Evolutionary conservation across 164 flowering plant species (phyloP), one percentile per base, ranked within the genome.

Genomic region (Malania oleifera): DNA sequence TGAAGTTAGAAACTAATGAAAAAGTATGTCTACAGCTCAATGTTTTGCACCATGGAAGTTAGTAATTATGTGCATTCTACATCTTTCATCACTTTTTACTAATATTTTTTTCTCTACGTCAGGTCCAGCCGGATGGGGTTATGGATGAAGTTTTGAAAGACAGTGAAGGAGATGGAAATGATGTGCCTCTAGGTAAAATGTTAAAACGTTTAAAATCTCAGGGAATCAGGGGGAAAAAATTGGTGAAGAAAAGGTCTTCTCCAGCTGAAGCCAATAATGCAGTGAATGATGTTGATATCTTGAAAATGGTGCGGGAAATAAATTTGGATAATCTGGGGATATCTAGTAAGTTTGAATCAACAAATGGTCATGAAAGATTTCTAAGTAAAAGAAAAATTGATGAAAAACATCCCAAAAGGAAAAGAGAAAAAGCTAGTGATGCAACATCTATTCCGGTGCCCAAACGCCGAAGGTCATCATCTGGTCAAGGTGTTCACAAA

Each of bases 291-390:
- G 65, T 77, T 74, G 98, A 92, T 72, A 76, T 90, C 53, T 65
- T 90, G 73, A 80, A 83, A 69, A 76, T 88, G 88, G 87, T 88
- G 57, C 81, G 87, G 77, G 87, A 88, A 72, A 88, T 90, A 66
- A 85, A 88, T 70, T 54, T 82, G 62, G 89, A 82, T 65, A 71
- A 53, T 67, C n/a, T 74, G 41, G 85, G 68, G 18, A 54, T 52
- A 17, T 46, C 76, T 40, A 61, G 49, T 59, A 77, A 78, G 60
- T 64, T 75, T 67, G 83, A 77, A 60, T 53, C 85, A 56, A 78
- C 77, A 67, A 87, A 85, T 67, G 83, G 85, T 38, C 79, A 72
- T 70, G 80, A 63, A 54, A 23, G 61, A 61, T 57, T 45, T 57
- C 65, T 63, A 15, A 69, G 65, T 63, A 66, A 73, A 67, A 35